These are phyloP conservation scores for Drechslera avenae DNA, from an alignment of 2,329 filamentous ascomycete genomes.

Conservation along the genomic window DNA sequence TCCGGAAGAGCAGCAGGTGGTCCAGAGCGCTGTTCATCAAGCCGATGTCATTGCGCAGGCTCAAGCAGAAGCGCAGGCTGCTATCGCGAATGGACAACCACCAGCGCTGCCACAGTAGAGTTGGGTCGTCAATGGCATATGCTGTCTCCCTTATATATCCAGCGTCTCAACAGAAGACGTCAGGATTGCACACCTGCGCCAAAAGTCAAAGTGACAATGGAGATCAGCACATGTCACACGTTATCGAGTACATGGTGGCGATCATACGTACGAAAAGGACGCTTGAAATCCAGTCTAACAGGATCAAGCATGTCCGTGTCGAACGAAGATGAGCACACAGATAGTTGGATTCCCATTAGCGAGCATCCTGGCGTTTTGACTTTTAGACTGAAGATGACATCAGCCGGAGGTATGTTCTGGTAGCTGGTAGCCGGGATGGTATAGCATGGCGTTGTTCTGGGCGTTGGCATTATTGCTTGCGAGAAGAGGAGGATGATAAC, in stretches of 20 bases:
- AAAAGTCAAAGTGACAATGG: background rate
- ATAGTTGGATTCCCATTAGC: slow-evolving; percentile 40
- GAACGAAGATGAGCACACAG: slow-evolving; percentile 2
- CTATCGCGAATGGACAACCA: slow-evolving; percentile 30
- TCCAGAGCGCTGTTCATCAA: slow-evolving; percentile 77
- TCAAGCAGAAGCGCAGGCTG: slow-evolving; percentile 30
- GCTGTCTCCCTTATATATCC: background rate
- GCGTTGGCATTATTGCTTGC: slow-evolving; percentile 14
- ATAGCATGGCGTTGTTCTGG: slow-evolving; percentile 24
- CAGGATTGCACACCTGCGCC: too few species aligned
- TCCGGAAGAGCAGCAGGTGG: slow-evolving; percentile 78
- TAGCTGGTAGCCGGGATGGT: slow-evolving; percentile 8
- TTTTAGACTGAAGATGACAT: slow-evolving; percentile 19
- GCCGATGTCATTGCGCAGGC: slow-evolving; percentile 61
- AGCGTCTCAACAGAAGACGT: background rate
- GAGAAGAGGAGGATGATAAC: slow-evolving; percentile 26
- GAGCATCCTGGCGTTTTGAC: slow-evolving; percentile 42
- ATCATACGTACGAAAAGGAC: too few species aligned
- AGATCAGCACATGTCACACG: background rate
- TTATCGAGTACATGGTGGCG: too few species aligned
- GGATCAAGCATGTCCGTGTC: background rate
- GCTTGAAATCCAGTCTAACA: too few species aligned
- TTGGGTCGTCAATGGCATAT: background rate
- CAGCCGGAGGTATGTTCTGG: slow-evolving; percentile 22
- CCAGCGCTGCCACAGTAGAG: slow-evolving; percentile 25